These are phyloP conservation scores for Haplographium delicatum DNA, from an alignment of 495 filamentous ascomycete genomes.

Conservation along the genomic window DNA sequence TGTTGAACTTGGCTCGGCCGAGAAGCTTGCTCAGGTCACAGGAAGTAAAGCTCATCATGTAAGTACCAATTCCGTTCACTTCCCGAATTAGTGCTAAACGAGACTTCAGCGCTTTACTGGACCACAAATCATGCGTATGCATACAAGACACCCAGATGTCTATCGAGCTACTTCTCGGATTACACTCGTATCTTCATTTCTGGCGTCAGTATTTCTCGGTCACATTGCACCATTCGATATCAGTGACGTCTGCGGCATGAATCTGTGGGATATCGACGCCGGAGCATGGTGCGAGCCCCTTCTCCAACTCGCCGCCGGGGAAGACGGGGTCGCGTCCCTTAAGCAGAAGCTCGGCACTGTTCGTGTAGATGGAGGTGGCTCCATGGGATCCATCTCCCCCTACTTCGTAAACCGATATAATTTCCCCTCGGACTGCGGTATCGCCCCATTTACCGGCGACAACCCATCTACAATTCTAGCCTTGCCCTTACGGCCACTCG, in stretches of 20 bases:
- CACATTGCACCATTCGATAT: conserved; percentile 85
- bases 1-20: conserved; percentile 54
- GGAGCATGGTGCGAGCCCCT: conserved; percentile 68
- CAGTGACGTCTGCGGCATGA: conserved; percentile 93
- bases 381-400: conserved; percentile 62
- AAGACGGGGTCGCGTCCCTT: conserved; percentile 60
- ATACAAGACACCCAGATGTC: conserved; percentile 67
- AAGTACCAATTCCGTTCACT: too few species aligned
- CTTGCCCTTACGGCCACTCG: conserved; percentile 74
- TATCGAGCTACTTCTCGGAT: conserved; percentile 80
- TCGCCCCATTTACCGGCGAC: conserved; percentile 88
- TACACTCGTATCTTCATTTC: conserved; percentile 89
- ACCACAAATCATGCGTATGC: conserved; percentile 88
- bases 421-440: conserved; percentile 66
- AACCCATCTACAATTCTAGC: conserved; percentile 94
- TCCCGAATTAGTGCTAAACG: too few species aligned
- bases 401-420: conserved; percentile 78
- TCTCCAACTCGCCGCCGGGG: conserved; percentile 69
- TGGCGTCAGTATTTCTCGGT: conserved; percentile 88
- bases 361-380: conserved; percentile 70
- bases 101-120: conserved; percentile 83
- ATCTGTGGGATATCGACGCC: conserved; percentile 83
- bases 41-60: conserved; percentile 95
- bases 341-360: conserved; percentile 77
- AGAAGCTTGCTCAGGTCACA: conserved; percentile 68